Base-by-base conservation (phyloP, 1,284 basidiomycete genomes). In the Cryptococcus deneoformans region DNA sequence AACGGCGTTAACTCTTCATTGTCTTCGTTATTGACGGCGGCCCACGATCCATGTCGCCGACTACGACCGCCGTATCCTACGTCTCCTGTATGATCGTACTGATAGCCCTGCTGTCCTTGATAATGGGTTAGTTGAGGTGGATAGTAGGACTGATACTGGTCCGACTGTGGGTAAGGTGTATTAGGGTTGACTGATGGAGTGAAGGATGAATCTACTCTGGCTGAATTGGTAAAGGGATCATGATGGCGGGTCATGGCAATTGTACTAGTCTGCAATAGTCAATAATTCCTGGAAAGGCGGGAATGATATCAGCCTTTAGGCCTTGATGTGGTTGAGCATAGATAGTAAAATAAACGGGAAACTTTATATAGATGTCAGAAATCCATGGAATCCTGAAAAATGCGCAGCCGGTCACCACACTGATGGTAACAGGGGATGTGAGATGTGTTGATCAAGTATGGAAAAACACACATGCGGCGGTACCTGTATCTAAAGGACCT, bases 1-100 rank as follows among this genome's bases (percentile, higher is more conserved):
- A 68, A 50, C 5, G 66, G 66, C 45, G 62, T 65, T 24, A 42
- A 38, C 53, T 68, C 66, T 36, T 68, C 66, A 44, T 70, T 67
- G 4, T 68, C 68, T 24, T 69, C 60, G 46, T 55, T 52, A 29
- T 29, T 29, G 5, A 57, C 67, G 24, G 60, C 62, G 6, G 61
- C 57, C 68, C 68, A 70, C 48, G 48, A 34, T 6, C 29, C 14
- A n/a, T 16, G 35, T 8, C 37, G 48, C 16, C 37, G 35, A 12
- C 48, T 36, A 38, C 20, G 37, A 3, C 58, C 52, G 11, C 53
- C 57, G 42, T 60, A 67, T 2, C 63, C 62, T 20, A 62, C 53
- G 48, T 64, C 65, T 5, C 60, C 62, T 14, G 42, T 16, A 12
- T 56, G 12, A 42, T 42, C 40, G 16, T 42, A 42, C 12, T 42